These are phyloP conservation scores for Peronospora belbahrii DNA, from an alignment of 352 stramenopile genomes.

Conservation along the genomic window DNA sequence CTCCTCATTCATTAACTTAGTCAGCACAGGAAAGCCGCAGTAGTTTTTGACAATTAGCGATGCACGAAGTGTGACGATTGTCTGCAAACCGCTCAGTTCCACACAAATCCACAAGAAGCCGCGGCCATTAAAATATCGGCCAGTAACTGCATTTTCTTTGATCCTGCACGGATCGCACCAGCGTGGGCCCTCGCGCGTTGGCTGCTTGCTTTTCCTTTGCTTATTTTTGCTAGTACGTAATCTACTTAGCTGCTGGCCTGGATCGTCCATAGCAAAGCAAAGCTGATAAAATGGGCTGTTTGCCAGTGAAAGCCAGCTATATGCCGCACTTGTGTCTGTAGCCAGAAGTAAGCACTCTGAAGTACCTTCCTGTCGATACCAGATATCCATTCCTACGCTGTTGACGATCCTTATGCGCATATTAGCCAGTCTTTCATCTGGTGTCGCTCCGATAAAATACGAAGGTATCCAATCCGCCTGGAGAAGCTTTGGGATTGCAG, in stretches of 20 bases:
- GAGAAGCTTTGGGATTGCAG: conserved; percentile 45
- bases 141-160: conserved; percentile 50
- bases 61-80: conserved; percentile 45
- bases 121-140: conserved; percentile 36
- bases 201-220: neutral
- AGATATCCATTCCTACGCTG: conserved; percentile 30
- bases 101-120: conserved; percentile 71
- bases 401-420: conserved; percentile 65
- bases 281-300: conserved; percentile 42
- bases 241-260: neutral
- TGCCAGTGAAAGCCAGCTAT: conserved; percentile 66
- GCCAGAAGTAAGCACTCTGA: conserved; percentile 39
- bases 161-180: conserved; percentile 68
- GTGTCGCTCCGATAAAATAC: neutral
- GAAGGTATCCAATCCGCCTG: conserved; percentile 2
- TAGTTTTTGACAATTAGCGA: conserved; percentile 41
- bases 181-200: conserved; percentile 9
- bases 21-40: conserved; percentile 28
- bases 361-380: conserved; percentile 63
- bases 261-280: conserved; percentile 41
- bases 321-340: conserved; percentile 26
- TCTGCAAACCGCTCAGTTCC: conserved; percentile 47
- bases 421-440: conserved; percentile 29
- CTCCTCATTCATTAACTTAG: conserved; percentile 31
- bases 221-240: neutral